These are phyloP conservation scores for Trametes cubensis DNA, from an alignment of 768 basidiomycete species.

Conservation along the genomic window DNA sequence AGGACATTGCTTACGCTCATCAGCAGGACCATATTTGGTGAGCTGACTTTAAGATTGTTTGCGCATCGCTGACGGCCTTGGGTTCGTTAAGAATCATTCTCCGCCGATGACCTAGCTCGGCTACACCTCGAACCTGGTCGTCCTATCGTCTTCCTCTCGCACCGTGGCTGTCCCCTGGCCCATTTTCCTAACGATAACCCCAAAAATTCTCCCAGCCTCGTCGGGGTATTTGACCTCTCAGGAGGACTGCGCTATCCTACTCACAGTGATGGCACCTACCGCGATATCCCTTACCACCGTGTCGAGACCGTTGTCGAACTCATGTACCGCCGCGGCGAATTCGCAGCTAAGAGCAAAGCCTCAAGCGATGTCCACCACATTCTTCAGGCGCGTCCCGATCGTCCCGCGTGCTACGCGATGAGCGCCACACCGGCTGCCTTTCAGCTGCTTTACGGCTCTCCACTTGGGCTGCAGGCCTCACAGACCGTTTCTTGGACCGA, in stretches of 20 bases:
- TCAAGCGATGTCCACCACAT: background rate
- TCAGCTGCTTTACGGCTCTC: slow-evolving; percentile 5
- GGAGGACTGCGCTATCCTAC: background rate
- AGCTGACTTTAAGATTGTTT: too few species aligned
- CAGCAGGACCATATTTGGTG: too few species aligned
- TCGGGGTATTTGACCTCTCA: background rate
- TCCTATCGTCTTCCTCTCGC: background rate
- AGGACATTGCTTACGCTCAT: too few species aligned
- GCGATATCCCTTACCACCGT: slow-evolving; percentile 1
- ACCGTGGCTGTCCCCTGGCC: background rate
- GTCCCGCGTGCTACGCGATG: slow-evolving; percentile 4
- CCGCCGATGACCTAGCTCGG: too few species aligned
- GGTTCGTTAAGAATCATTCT: too few species aligned
- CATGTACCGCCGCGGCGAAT: background rate
- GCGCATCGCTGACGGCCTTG: too few species aligned
- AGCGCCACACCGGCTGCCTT: background rate
- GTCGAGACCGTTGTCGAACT: slow-evolving; percentile 1
- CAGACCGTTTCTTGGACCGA: background rate
- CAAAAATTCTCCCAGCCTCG: background rate
- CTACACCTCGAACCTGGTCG: too few species aligned
- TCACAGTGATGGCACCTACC: background rate
- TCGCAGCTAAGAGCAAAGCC: background rate
- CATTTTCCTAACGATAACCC: background rate
- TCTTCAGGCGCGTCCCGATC: slow-evolving; percentile 10
- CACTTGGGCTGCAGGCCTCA: background rate